phyloP scores from a whole-genome alignment of 2,329 filamentous ascomycete species.

The Herpotrichia juniperi region DNA sequence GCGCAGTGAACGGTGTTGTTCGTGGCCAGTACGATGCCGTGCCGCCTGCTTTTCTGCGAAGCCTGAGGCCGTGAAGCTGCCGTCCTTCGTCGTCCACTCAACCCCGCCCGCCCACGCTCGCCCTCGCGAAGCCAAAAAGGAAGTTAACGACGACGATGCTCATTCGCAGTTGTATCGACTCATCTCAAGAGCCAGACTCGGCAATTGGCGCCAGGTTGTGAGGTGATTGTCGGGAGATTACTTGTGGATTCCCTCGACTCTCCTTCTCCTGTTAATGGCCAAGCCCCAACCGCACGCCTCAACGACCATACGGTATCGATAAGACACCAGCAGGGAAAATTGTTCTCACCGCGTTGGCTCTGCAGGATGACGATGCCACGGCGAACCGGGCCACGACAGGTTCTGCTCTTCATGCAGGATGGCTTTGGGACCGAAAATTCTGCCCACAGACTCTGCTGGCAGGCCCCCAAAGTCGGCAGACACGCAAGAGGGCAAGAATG shows the following conservation, averaged over 20 bases:
- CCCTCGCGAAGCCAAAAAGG: constrained; percentile 10
- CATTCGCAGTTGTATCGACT: constrained; percentile 30
- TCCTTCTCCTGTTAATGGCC: constrained; percentile 5
- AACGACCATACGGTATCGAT: constrained; percentile 1
- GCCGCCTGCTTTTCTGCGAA: too few relatives aligned
- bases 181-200: constrained; percentile 23
- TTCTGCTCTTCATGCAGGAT: constrained; percentile 5
- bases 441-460: not conserved
- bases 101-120: constrained; percentile 2
- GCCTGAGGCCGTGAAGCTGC: not conserved
- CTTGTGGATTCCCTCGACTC: constrained; percentile 12
- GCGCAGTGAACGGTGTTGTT: not conserved
- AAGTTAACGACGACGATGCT: constrained; percentile 21
- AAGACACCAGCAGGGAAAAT: not conserved
- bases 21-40: too few relatives aligned
- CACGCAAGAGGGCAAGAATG: not conserved
- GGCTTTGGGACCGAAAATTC: constrained; percentile 8
- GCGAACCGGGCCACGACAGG: constrained; percentile 12
- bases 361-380: constrained; percentile 11
- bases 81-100: not conserved
- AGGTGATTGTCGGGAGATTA: constrained; percentile 19
- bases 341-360: not conserved
- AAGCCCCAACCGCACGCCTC: not conserved
- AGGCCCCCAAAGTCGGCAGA: not conserved
- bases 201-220: constrained; percentile 19